Conservation (phyloP, 257 asterid species). For the Petunia secreta region DNA sequence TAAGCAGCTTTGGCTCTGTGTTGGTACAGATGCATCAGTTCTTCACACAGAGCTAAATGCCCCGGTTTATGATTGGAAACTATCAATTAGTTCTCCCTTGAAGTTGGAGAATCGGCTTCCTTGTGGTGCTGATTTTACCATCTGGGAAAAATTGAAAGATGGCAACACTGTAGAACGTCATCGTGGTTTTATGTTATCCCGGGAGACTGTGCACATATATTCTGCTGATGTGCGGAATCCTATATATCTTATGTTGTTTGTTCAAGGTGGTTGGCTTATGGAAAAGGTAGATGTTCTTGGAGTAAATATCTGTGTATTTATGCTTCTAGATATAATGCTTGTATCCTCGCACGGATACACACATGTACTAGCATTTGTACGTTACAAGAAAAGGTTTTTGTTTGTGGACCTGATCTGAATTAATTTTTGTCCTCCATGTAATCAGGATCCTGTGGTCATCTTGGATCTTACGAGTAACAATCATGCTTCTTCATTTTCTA, state of each 20-base stretch:
- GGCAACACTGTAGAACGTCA: constrained; percentile 80
- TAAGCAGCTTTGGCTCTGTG: constrained; percentile 79
- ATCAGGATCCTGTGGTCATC: constrained; percentile 79
- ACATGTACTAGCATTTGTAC: constrained; percentile 22
- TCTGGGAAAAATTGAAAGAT: constrained; percentile 78
- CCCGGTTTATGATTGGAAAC: constrained; percentile 95
- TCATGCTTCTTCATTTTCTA: constrained; percentile 93
- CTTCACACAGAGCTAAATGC: constrained; percentile 84
- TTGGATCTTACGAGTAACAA: constrained; percentile 74
- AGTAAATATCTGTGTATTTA: constrained; percentile 15
- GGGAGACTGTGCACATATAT: constrained; percentile 80
- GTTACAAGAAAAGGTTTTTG: neutral
- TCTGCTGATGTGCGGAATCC: constrained; percentile 91
- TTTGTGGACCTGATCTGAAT: constrained; percentile 27
- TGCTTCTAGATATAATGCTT: constrained; percentile 16
- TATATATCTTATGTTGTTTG: constrained; percentile 60
- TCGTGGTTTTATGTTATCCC: constrained; percentile 72
- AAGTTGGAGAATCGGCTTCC: constrained; percentile 97
- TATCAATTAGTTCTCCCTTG: constrained; percentile 86
- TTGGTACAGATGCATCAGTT: constrained; percentile 91
- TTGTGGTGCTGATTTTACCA: constrained; percentile 73
- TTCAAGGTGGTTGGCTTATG: constrained; percentile 93
- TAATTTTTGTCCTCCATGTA: constrained; percentile 31
- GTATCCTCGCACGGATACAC: neutral
- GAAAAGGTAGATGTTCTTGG: constrained; percentile 71